These are phyloP conservation scores for Elaeis oleifera DNA, from an alignment of 202 grass and related monocot genomes.

Conservation along the genomic window DNA sequence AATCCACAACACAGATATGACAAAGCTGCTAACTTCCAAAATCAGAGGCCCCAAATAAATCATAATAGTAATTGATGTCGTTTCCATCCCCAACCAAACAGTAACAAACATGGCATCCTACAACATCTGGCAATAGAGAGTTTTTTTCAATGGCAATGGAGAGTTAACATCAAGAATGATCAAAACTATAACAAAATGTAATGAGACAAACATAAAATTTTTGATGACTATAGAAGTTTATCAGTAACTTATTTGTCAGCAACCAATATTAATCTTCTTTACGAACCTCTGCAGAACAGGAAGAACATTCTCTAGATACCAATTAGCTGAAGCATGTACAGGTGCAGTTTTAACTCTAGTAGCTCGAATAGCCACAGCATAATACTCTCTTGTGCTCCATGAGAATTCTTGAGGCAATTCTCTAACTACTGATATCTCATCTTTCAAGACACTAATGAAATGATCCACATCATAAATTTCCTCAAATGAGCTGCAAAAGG, in stretches of 20 bases:
- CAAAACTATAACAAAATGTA: conserved; percentile 14
- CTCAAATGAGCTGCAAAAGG: conserved; percentile 62
- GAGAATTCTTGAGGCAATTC: conserved; percentile 57
- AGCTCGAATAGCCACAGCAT: conserved; percentile 59
- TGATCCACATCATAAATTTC: conserved; percentile 85
- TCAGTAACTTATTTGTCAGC: background rate
- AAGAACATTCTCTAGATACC: conserved; percentile 90
- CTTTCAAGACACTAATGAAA: conserved; percentile 63
- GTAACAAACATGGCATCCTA: too few species aligned
- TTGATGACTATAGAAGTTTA: background rate
- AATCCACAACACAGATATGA: too few species aligned
- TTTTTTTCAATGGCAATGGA: too few species aligned
- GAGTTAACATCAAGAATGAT: too few species aligned
- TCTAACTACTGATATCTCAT: conserved; percentile 62
- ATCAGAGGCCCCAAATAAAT: too few species aligned
- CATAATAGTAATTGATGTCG: too few species aligned
- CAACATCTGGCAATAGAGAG: too few species aligned
- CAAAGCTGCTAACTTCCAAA: too few species aligned
- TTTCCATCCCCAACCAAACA: too few species aligned
- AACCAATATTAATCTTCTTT: conserved; percentile 3
- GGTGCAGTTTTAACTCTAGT: conserved; percentile 95
- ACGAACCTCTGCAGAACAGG: conserved; percentile 82
- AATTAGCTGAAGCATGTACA: conserved; percentile 63
- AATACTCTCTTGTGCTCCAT: conserved; percentile 97
- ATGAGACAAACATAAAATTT: conserved; percentile 9